Evolutionary conservation across 169 alveolate species (phyloP), one percentile per base, ranked within the genome.

Genomic region (Plasmodium ovale): DNA sequence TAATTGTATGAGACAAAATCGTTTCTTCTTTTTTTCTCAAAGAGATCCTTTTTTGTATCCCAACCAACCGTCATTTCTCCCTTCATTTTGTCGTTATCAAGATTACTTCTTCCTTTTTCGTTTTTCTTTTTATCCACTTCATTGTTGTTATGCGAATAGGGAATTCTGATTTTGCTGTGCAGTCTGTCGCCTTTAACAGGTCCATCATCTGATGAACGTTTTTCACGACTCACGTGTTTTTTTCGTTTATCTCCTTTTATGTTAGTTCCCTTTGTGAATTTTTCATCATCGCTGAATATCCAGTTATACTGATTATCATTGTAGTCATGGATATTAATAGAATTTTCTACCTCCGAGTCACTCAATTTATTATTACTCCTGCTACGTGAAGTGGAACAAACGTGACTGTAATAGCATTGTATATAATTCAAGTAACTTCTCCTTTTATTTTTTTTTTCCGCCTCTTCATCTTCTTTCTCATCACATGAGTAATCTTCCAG

Each of bases 371-470:
- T 35, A 14, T 33, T 65, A 5, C 56, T 72, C 0, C 6, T 35
- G 19, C 1, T 27, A 33, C 33, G 16, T 12, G 87, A 56, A 29
- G 77, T 19, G 5, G 49, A 25, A 29, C 33, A 42, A 51, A 42
- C 27, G 35, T 77, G 59, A 31, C 19, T 42, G 29, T 77, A 77
- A 62, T 77, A 77, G 12, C 88, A 77, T 16, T 33, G 35, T 37
- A 77, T 44, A 53, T 77, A 77, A n/a, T 77, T 77, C 14, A 64
- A 31, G 62, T 77, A 77, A 60, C 44, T 60, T 60, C 49, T 42
- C 31, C 29, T 47, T 3, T 44, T 64, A 4, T 42, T 47, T 21
- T 35, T 51, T 44, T 23, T 60, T 35, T 77, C 54, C 47, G n/a
- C 44, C 14, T 62, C 65, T 0, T 35, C 35, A 16, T 59, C 5